Percentiles rank a stretch among this genome's conserved stretches.
These are phyloP conservation scores for Thielaviopsis ethacetica DNA, from an alignment of 2,329 filamentous ascomycete species.

Conservation along the genomic window DNA sequence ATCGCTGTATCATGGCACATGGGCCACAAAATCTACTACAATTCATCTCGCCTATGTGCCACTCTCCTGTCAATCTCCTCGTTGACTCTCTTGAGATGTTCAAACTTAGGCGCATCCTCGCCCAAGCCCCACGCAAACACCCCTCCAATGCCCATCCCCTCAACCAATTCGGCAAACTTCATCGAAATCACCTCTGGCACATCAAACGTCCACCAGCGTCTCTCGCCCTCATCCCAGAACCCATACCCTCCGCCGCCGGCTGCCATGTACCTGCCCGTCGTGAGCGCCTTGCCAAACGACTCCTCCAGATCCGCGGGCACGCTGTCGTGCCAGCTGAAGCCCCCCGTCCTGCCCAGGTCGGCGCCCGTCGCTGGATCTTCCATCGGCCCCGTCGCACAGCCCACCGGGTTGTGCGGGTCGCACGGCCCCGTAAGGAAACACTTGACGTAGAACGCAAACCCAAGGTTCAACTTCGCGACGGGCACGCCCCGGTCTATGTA, in stretches of 20 bases:
- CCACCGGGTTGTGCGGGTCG: slow-evolving; percentile 27
- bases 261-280: slow-evolving; percentile 38
- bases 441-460: slow-evolving; percentile 52
- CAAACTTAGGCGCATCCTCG: slow-evolving; percentile 39
- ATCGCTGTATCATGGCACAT: not conserved
- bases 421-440: slow-evolving; percentile 38
- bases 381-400: slow-evolving; percentile 37
- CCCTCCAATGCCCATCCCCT: slow-evolving; percentile 42
- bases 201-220: slow-evolving; percentile 62
- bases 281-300: slow-evolving; percentile 41
- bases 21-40: not conserved
- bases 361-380: slow-evolving; percentile 41
- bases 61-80: slow-evolving; percentile 8
- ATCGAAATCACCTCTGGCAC: slow-evolving; percentile 39
- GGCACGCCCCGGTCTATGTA: slow-evolving; percentile 41
- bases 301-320: slow-evolving; percentile 33
- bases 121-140: slow-evolving; percentile 63
- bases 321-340: slow-evolving; percentile 43
- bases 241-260: slow-evolving; percentile 43
- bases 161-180: slow-evolving; percentile 47
- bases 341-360: slow-evolving; percentile 40
- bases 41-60: slow-evolving; percentile 5
- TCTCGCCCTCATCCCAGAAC: slow-evolving; percentile 43
- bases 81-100: slow-evolving; percentile 21
- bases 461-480: slow-evolving; percentile 39